Evolutionary conservation across 495 filamentous ascomycete species (phyloP).

Genomic region (Penicillium fimorum): DNA sequence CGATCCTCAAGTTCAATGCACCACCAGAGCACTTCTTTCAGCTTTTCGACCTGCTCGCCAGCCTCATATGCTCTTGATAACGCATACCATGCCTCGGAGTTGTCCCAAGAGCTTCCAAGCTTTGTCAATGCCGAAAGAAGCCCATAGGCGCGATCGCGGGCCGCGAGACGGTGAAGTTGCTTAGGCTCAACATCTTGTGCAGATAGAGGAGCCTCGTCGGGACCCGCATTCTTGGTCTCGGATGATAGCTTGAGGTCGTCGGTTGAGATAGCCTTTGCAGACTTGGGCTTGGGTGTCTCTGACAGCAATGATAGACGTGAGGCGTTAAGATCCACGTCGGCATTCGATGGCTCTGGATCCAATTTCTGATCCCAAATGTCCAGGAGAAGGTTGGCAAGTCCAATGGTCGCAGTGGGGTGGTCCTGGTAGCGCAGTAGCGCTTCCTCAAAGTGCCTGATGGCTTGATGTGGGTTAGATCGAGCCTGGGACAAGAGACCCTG

Average conservation of each 20-base stretch:
- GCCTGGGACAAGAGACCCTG: slow-evolving; percentile 66
- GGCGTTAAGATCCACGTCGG: slow-evolving; percentile 30
- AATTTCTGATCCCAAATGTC: slow-evolving; percentile 75
- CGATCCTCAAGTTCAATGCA: slow-evolving; percentile 64
- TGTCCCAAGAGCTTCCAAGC: slow-evolving; percentile 86
- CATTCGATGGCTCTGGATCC: slow-evolving; percentile 39
- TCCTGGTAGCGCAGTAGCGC: slow-evolving; percentile 72
- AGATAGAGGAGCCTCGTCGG: slow-evolving; percentile 12
- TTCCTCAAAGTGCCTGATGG: slow-evolving; percentile 72
- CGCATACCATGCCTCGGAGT: slow-evolving; percentile 89
- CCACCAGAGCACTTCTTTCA: slow-evolving; percentile 72
- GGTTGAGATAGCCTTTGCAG: slow-evolving; percentile 22
- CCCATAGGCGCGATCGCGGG: slow-evolving; percentile 80
- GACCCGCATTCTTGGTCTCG: slow-evolving; percentile 9
- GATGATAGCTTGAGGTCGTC: slow-evolving; percentile 25
- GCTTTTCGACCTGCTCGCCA: slow-evolving; percentile 76
- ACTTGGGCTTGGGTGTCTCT: slow-evolving; percentile 21
- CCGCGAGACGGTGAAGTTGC: slow-evolving; percentile 72
- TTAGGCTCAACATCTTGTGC: slow-evolving; percentile 49
- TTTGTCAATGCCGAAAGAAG: slow-evolving; percentile 79
- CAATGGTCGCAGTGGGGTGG: slow-evolving; percentile 77
- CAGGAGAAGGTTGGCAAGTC: slow-evolving; percentile 77
- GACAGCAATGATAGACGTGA: slow-evolving; percentile 30
- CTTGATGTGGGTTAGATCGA: slow-evolving; percentile 61
- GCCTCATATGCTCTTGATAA: slow-evolving; percentile 83